These are phyloP conservation scores for Abrus precatorius DNA, from an alignment of 306 rosid genomes.

Conservation along the genomic window DNA sequence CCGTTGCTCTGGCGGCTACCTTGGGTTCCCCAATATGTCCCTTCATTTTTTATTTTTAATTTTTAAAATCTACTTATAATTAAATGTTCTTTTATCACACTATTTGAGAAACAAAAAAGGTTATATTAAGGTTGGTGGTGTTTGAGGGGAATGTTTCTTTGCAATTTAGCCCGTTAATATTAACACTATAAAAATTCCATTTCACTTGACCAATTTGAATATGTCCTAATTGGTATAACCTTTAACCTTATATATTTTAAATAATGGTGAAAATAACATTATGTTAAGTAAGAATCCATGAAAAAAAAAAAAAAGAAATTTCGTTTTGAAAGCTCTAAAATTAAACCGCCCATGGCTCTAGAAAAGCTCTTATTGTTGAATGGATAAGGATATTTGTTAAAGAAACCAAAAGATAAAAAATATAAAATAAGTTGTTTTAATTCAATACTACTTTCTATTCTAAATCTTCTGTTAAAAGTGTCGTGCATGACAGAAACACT, in stretches of 20 bases:
- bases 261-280: background rate
- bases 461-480: background rate
- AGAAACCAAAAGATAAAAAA: background rate
- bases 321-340: background rate
- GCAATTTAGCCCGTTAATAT: background rate
- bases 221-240: background rate
- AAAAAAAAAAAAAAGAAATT: background rate
- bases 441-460: background rate
- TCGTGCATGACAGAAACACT: background rate
- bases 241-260: background rate
- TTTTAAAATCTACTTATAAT: too few relatives aligned
- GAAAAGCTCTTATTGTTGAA: background rate
- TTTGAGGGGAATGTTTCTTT: background rate
- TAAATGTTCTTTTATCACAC: too few relatives aligned
- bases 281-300: background rate
- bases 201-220: background rate
- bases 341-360: background rate
- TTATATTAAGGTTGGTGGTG: background rate
- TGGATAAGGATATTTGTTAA: background rate
- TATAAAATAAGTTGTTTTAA: background rate
- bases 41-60: too few relatives aligned
- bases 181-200: too few relatives aligned
- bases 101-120: too few relatives aligned
- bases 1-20: constrained; percentile 69
- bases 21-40: background rate